These are phyloP conservation scores for Plantago coronopus DNA, from an alignment of 305 asterid genomes.

Conservation along the genomic window DNA sequence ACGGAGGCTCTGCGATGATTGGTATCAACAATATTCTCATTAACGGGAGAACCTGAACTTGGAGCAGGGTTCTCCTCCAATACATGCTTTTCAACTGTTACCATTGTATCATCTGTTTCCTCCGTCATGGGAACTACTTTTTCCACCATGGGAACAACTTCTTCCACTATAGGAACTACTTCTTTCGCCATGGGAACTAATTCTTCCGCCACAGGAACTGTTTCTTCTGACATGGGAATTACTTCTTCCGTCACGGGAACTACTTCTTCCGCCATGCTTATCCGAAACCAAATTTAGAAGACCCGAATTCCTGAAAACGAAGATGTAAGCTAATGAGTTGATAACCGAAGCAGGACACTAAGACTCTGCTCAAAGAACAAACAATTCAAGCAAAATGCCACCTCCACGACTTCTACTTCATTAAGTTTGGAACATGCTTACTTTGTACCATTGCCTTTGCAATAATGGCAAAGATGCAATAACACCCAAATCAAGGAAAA, in stretches of 20 bases:
- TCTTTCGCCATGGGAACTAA: slow-evolving; percentile 25
- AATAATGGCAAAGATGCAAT: neutral
- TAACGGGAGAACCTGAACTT: slow-evolving; percentile 24
- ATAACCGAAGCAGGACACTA: too few species aligned
- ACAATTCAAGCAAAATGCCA: neutral
- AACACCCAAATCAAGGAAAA: slow-evolving; percentile 1
- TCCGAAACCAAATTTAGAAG: too few species aligned
- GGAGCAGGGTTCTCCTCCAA: slow-evolving; percentile 23
- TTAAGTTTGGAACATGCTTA: neutral
- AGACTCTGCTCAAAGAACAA: too few species aligned
- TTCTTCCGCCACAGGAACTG: slow-evolving; percentile 26
- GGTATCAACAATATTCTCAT: slow-evolving; percentile 20
- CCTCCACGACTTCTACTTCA: neutral
- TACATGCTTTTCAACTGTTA: slow-evolving; percentile 25
- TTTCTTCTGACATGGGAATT: slow-evolving; percentile 27
- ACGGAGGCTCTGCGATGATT: slow-evolving; percentile 28
- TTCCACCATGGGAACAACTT: slow-evolving; percentile 23
- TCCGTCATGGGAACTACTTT: slow-evolving; percentile 25
- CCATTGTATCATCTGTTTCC: slow-evolving; percentile 26
- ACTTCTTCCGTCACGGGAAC: slow-evolving; percentile 26
- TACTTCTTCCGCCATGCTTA: slow-evolving; percentile 26
- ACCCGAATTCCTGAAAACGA: too few species aligned
- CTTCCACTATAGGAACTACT: slow-evolving; percentile 21
- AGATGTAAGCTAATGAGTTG: too few species aligned
- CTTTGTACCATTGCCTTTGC: neutral